A percentile compares a stretch with the other conserved stretches of the same genome.
phyloP scores from a whole-genome alignment of 768 basidiomycete genomes.

The Neoboletus magnificus region DNA sequence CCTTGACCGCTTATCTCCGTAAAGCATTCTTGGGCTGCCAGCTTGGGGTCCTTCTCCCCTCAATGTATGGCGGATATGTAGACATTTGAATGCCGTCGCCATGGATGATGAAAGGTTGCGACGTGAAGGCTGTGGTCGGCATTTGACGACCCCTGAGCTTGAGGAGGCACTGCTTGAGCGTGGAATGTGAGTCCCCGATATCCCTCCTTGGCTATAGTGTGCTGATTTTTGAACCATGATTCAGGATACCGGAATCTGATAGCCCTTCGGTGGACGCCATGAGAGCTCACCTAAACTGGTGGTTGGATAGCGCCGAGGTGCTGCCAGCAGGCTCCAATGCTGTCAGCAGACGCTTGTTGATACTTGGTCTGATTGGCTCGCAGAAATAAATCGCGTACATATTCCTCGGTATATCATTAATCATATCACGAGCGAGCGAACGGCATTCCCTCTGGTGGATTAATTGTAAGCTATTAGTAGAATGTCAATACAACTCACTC shows the following conservation, averaged over 20 bases:
- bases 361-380: conserved; percentile 41
- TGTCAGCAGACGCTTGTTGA: conserved; percentile 47
- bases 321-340: conserved; percentile 35
- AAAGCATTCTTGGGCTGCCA: conserved; percentile 38
- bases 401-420: background rate
- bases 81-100: conserved; percentile 40
- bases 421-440: background rate
- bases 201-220: background rate
- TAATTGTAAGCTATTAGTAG: conserved; percentile 11
- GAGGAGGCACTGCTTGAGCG: conserved; percentile 69
- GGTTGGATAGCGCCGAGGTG: conserved; percentile 52
- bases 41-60: conserved; percentile 37
- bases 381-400: conserved; percentile 16
- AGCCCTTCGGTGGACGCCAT: conserved; percentile 41
- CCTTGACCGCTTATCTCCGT: conserved; percentile 22
- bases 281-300: conserved; percentile 55
- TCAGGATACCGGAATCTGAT: conserved; percentile 34
- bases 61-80: conserved; percentile 35
- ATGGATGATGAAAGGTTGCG: conserved; percentile 64
- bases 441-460: conserved; percentile 1
- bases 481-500: conserved; percentile 8
- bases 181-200: conserved; percentile 59
- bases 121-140: conserved; percentile 42
- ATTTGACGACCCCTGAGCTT: conserved; percentile 53
- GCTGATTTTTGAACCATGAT: conserved; percentile 19